Percentiles rank a stretch among this genome's conserved stretches.
Conservation (phyloP, 2,329 filamentous ascomycete species). For the Paraphaeosphaeria minitans region DNA sequence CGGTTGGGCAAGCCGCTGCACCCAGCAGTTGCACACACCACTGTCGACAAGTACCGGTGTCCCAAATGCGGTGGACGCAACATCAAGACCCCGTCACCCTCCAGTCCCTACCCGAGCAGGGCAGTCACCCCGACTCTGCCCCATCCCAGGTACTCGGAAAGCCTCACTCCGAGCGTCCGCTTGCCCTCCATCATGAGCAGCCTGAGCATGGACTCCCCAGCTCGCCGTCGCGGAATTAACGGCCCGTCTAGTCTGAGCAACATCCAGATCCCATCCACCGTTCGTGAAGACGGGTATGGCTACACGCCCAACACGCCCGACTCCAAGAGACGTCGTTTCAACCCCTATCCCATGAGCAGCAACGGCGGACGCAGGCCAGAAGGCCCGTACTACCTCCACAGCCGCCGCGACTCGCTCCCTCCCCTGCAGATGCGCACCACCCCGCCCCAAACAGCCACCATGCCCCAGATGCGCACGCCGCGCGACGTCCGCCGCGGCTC, state of each 20-base stretch:
- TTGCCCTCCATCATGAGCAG: conserved; percentile 48
- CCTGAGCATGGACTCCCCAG: conserved; percentile 47
- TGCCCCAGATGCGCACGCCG: conserved; percentile 42
- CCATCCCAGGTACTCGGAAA: conserved; percentile 43
- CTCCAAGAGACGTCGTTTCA: conserved; percentile 43
- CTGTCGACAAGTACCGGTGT: conserved; percentile 60
- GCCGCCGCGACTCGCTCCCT: conserved; percentile 42
- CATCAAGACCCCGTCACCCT: conserved; percentile 65
- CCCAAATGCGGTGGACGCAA: conserved; percentile 73
- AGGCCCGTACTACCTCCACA: conserved; percentile 51
- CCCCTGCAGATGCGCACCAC: conserved; percentile 39
- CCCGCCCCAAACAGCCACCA: conserved; percentile 38
- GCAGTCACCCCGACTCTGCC: conserved; percentile 47
- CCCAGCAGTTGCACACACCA: conserved; percentile 39
- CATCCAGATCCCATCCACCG: conserved; percentile 31
- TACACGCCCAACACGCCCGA: conserved; percentile 42
- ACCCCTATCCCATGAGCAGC: conserved; percentile 39
- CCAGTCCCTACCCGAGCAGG: conserved; percentile 60
- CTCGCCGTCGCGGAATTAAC: conserved; percentile 27
- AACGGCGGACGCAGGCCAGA: conserved; percentile 64
- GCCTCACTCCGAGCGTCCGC: conserved; percentile 39
- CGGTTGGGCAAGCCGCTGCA: conserved; percentile 47
- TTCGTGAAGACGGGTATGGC: conserved; percentile 38
- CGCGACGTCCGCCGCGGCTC: conserved; percentile 30
- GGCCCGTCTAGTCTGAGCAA: conserved; percentile 36